Conservation (phyloP, 2,329 filamentous ascomycete genomes). For the Fusarium sarcochroum region DNA sequence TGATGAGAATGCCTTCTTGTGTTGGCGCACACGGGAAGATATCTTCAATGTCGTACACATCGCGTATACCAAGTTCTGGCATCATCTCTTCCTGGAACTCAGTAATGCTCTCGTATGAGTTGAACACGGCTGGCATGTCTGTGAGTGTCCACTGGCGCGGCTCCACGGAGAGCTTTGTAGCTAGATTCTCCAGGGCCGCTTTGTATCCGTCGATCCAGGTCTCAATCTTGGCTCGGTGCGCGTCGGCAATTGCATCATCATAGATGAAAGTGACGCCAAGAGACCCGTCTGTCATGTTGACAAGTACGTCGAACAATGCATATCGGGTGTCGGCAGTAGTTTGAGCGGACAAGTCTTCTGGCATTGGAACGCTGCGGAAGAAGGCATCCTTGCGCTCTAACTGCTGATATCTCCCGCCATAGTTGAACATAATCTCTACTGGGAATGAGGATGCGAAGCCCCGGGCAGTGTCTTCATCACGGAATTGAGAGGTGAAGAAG, state of each 20-base stretch:
- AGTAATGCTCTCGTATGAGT: not conserved
- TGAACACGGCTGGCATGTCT: not conserved
- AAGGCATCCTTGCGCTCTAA: constrained; percentile 15
- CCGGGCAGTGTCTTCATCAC: constrained; percentile 27
- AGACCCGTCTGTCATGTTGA: not conserved
- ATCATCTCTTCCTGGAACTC: not conserved
- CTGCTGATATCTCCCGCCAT: constrained; percentile 37
- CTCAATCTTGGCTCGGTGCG: not conserved
- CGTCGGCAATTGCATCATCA: not conserved
- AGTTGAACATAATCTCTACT: constrained; percentile 50
- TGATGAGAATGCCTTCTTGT: not conserved
- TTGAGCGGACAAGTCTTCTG: not conserved
- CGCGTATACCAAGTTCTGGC: not conserved
- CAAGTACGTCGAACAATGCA: not conserved
- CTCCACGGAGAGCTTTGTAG: not conserved
- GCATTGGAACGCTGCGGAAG: not conserved
- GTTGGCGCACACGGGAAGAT: not conserved
- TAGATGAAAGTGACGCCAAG: not conserved
- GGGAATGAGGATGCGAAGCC: constrained; percentile 51
- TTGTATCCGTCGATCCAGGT: not conserved
- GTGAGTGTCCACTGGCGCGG: not conserved
- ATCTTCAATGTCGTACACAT: not conserved
- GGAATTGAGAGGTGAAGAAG: constrained; percentile 35
- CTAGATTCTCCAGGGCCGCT: not conserved
- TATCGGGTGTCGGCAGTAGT: not conserved